Conservation (phyloP, 2,329 filamentous ascomycete species). For the Microsporum ferrugineum region DNA sequence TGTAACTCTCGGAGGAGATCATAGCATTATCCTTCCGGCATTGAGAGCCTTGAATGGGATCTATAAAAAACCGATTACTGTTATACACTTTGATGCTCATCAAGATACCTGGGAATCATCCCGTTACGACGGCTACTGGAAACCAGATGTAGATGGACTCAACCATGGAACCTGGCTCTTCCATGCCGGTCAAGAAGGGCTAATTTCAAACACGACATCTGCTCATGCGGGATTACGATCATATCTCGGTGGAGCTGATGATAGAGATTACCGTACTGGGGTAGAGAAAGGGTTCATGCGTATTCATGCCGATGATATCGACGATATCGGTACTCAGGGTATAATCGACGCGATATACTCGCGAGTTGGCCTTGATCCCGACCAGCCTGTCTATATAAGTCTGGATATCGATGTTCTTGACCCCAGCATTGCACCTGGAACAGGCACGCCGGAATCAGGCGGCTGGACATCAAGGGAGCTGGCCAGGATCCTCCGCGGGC, state of each 20-base stretch:
- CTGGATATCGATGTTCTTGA: slow-evolving; percentile 76
- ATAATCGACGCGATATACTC: slow-evolving; percentile 60
- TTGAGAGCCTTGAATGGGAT: slow-evolving; percentile 53
- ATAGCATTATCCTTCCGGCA: slow-evolving; percentile 58
- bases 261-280: slow-evolving; percentile 60
- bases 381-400: slow-evolving; percentile 68
- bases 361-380: slow-evolving; percentile 52
- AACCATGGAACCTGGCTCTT: slow-evolving; percentile 90
- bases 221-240: slow-evolving; percentile 79
- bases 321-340: slow-evolving; percentile 63
- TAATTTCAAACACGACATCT: slow-evolving; percentile 61
- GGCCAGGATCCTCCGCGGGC: slow-evolving; percentile 67
- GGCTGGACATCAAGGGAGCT: slow-evolving; percentile 86
- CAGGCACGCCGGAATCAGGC: slow-evolving; percentile 79
- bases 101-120: slow-evolving; percentile 76
- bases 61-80: slow-evolving; percentile 52
- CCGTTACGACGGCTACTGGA: slow-evolving; percentile 65
- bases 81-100: slow-evolving; percentile 68
- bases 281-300: slow-evolving; percentile 66
- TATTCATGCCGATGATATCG: slow-evolving; percentile 75
- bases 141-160: slow-evolving; percentile 58
- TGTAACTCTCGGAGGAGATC: slow-evolving; percentile 62
- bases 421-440: slow-evolving; percentile 59
- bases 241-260: slow-evolving; percentile 55
- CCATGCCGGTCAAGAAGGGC: slow-evolving; percentile 68